Base-by-base conservation (phyloP, 129 eudicot species). In the Deinandra increscens region DNA sequence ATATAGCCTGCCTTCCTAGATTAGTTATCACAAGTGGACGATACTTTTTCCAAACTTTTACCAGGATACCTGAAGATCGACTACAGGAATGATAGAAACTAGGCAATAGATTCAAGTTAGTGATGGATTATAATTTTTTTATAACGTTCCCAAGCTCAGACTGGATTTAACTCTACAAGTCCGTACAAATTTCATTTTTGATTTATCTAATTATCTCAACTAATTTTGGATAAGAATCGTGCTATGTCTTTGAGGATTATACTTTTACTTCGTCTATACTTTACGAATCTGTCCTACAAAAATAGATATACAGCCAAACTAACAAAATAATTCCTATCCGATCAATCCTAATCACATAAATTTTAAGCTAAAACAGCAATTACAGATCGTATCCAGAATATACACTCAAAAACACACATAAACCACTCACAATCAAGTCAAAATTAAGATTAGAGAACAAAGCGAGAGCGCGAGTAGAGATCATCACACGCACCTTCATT, bases 401-500 rank as follows among this genome's bases (percentile, higher is more conserved):
- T 42, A 38, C 9, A 59, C 42, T n/a, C 34, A 14, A 11, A 12
- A 19, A 63, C 38, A 34, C 42, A 63, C 60, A 37, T 7, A 20
- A 29, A 33, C 23, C 20, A 10, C 20, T 44, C 20, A 9, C 14
- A 43, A 9, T 43, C 14, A 12, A 43, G 14, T 9, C 7, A 43
- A 26, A 43, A 2, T 7, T 43, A 9, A 9, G 14, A 43, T 42
- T 7, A 43, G n/a, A 43, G 14, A 43, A 11, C 48, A 43, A 43
- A 43, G 31, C 31, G 31, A 26, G 31, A 26, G 31, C 31, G 31
- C 14, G n/a, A 10, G 14, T 43, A 43, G 14, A 43, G 2, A 5
- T 7, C 60, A 34, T 14, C 14, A 20, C 12, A 17, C 2, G 7
- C 41, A 87, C 91, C 96, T 86, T 89, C 84, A 66, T 69, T 71